A percentile compares a stretch with the other conserved stretches of the same genome.
Evolutionary conservation across 352 stramenopile genomes (phyloP).

Genomic region (Phytophthora idaei): DNA sequence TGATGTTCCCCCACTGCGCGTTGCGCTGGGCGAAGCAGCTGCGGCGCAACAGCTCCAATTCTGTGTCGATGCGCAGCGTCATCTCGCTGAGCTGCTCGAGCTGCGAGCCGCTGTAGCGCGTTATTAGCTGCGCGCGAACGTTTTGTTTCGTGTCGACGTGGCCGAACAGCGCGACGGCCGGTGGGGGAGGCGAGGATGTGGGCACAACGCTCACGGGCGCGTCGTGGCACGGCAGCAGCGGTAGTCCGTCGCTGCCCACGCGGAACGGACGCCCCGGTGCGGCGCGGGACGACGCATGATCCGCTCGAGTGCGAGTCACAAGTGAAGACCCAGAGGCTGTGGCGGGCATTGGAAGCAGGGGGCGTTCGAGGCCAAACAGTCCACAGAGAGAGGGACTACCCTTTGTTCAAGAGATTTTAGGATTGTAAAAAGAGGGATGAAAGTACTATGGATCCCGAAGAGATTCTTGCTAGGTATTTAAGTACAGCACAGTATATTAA

Average conservation of each 20-base stretch:
- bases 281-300: constrained; percentile 16
- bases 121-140: constrained; percentile 52
- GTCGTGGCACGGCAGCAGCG: constrained; percentile 39
- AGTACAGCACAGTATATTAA: too few species aligned
- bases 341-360: constrained; percentile 20
- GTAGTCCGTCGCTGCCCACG: constrained; percentile 37
- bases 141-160: constrained; percentile 23
- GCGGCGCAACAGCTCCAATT: constrained; percentile 73
- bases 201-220: constrained; percentile 12
- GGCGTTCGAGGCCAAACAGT: constrained; percentile 24
- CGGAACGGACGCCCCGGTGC: constrained; percentile 24
- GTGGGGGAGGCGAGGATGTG: not conserved
- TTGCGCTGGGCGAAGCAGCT: constrained; percentile 83
- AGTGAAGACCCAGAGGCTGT: constrained; percentile 35
- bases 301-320: constrained; percentile 31
- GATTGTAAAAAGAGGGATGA: constrained; percentile 6
- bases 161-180: constrained; percentile 39
- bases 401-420: constrained; percentile 13
- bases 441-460: not conserved
- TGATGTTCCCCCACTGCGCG: constrained; percentile 58
- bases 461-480: too few species aligned
- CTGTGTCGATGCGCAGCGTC: constrained; percentile 78
- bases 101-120: constrained; percentile 50
- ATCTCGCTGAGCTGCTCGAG: constrained; percentile 53
- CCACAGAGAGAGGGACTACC: constrained; percentile 10